phyloP scores from a whole-genome alignment of 192 early-diverging fungal genomes.

The Coemansia aciculifera region DNA sequence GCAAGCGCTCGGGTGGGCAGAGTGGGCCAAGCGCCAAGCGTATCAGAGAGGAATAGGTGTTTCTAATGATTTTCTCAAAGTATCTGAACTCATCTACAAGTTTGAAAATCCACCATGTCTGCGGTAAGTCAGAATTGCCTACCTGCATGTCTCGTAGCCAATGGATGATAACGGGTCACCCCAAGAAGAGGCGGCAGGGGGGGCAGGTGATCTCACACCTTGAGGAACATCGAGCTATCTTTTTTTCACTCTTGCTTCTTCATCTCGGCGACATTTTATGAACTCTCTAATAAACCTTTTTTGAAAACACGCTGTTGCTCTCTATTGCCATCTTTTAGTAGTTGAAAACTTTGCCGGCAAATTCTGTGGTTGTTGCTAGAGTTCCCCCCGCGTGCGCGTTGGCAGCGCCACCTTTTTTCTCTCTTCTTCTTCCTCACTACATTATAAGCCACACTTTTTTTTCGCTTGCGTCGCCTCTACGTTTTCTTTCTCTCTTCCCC shows the following conservation, averaged over 20 bases:
- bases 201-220: not conserved
- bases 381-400: not conserved
- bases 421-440: not conserved
- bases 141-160: not conserved
- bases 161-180: not conserved
- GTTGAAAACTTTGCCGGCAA: not conserved
- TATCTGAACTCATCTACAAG: not conserved
- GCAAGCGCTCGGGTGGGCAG: slow-evolving; percentile 15
- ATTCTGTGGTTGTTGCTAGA: not conserved
- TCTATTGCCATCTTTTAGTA: not conserved
- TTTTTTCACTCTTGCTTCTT: not conserved
- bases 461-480: slow-evolving; percentile 1
- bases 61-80: not conserved
- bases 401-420: not conserved
- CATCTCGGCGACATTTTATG: not conserved
- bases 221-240: not conserved
- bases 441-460: not conserved
- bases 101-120: not conserved
- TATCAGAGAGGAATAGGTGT: slow-evolving; percentile 4
- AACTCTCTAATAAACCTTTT: not conserved
- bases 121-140: not conserved
- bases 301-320: not conserved
- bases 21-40: slow-evolving; percentile 15
- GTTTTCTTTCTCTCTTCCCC: not conserved
- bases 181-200: not conserved